These are phyloP conservation scores for Batrachochytrium dendrobatidis DNA, from an alignment of 371 early-diverging fungal species.

Conservation along the genomic window DNA sequence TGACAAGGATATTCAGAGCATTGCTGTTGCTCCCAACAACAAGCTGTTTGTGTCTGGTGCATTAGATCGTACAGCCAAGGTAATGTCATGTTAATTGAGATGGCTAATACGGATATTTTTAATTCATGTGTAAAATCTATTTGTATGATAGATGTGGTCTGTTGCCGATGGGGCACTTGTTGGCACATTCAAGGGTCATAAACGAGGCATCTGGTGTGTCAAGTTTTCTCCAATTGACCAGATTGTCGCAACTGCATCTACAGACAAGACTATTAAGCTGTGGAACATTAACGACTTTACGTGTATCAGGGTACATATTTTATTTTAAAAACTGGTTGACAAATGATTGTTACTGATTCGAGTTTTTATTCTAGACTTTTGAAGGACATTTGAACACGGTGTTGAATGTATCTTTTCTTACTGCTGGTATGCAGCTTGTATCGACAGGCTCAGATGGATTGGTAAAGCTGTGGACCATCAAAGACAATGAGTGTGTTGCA, in stretches of 20 bases:
- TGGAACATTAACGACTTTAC: conserved; percentile 84
- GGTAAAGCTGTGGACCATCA: conserved; percentile 91
- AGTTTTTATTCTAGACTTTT: conserved; percentile 54
- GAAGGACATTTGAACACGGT: conserved; percentile 95
- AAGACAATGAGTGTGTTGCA: conserved; percentile 74
- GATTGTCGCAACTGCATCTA: conserved; percentile 80
- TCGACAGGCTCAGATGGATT: conserved; percentile 88
- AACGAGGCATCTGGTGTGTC: conserved; percentile 91
- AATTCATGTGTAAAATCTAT: neutral
- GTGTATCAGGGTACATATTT: conserved; percentile 63
- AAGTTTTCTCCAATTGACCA: conserved; percentile 87
- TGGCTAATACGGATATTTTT: neutral
- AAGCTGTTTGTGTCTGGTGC: conserved; percentile 91
- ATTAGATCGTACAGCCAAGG: conserved; percentile 93
- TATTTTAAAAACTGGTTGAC: conserved; percentile 1
- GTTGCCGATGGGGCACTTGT: conserved; percentile 72
- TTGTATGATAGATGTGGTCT: conserved; percentile 56
- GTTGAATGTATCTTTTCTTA: conserved; percentile 72
- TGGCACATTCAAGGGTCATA: conserved; percentile 86
- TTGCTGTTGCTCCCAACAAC: conserved; percentile 89
- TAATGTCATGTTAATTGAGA: conserved; percentile 20
- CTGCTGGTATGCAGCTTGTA: conserved; percentile 79
- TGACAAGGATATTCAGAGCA: conserved; percentile 95
- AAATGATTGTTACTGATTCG: neutral
- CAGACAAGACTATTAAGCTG: conserved; percentile 88